Conservation (phyloP, 1,284 basidiomycete genomes). For the Trichosporon sp. region DNA sequence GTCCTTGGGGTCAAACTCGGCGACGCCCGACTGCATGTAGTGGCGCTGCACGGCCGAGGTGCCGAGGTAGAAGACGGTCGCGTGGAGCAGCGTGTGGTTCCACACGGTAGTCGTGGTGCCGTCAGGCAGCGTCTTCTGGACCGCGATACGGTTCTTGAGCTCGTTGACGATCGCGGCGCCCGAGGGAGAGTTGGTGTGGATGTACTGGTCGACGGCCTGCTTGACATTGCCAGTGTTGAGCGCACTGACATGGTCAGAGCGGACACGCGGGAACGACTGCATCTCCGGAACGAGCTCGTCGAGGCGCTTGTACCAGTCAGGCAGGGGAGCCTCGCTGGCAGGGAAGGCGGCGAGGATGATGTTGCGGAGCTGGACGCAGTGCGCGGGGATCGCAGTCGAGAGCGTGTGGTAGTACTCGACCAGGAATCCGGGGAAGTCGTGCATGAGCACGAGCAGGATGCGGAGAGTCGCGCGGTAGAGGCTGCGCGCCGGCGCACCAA, state of each 20-base stretch:
- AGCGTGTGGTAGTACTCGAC: constrained; percentile 95
- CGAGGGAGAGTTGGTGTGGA: constrained; percentile 65
- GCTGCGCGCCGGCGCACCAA: constrained; percentile 80
- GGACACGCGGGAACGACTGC: constrained; percentile 82
- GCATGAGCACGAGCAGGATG: constrained; percentile 88
- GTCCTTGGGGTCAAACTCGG: constrained; percentile 76
- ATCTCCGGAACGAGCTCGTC: constrained; percentile 72
- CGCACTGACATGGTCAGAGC: constrained; percentile 82
- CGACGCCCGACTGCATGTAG: constrained; percentile 73
- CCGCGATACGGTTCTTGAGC: constrained; percentile 74
- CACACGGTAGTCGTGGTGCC: constrained; percentile 67
- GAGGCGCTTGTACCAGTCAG: constrained; percentile 61
- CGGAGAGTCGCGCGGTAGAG: constrained; percentile 92
- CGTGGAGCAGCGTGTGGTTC: constrained; percentile 85
- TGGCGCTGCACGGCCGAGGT: constrained; percentile 81
- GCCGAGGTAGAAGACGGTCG: constrained; percentile 92
- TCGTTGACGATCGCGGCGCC: constrained; percentile 66
- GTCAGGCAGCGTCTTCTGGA: constrained; percentile 61
- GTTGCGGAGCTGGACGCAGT: constrained; percentile 95
- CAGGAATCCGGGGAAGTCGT: constrained; percentile 98
- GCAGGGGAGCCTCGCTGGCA: constrained; percentile 78
- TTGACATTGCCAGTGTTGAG: constrained; percentile 78
- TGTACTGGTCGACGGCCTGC: constrained; percentile 74
- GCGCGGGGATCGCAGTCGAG: constrained; percentile 86
- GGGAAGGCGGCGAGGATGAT: constrained; percentile 96